Evolutionary conservation across 345 rosid genomes (phyloP).

Genomic region (Dipteronia sinensis): DNA sequence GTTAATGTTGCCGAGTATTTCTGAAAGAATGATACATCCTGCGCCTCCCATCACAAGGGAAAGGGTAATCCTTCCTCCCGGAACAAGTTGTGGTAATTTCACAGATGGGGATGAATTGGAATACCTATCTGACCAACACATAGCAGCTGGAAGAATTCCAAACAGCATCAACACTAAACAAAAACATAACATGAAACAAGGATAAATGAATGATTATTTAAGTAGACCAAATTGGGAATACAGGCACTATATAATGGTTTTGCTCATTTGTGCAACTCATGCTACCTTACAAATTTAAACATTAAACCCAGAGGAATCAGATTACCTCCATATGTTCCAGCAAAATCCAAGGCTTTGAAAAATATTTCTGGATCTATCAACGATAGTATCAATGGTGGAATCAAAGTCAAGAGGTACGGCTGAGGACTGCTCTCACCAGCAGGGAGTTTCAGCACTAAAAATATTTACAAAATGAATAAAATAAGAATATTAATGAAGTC

Average conservation of each 20-base stretch:
- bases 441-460: constrained; percentile 75
- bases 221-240: neutral
- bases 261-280: neutral
- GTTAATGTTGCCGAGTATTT: constrained; percentile 40
- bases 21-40: constrained; percentile 61
- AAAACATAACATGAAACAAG: too few relatives aligned
- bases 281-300: too few relatives aligned
- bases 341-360: constrained; percentile 91
- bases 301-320: too few relatives aligned
- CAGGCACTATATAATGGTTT: too few relatives aligned
- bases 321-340: constrained; percentile 93
- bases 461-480: neutral
- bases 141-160: constrained; percentile 87
- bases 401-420: constrained; percentile 67
- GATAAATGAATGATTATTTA: neutral
- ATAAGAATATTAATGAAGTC: neutral
- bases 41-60: constrained; percentile 60
- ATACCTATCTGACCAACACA: constrained; percentile 95
- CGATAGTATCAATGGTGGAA: constrained; percentile 75
- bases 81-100: constrained; percentile 52
- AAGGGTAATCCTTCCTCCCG: constrained; percentile 75
- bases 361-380: constrained; percentile 88
- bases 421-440: constrained; percentile 58
- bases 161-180: constrained; percentile 68
- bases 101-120: constrained; percentile 36